Evolutionary conservation across 2,329 filamentous ascomycete genomes (phyloP), one percentile per base, ranked within the genome.

Genomic region (Penicillium sp.): DNA sequence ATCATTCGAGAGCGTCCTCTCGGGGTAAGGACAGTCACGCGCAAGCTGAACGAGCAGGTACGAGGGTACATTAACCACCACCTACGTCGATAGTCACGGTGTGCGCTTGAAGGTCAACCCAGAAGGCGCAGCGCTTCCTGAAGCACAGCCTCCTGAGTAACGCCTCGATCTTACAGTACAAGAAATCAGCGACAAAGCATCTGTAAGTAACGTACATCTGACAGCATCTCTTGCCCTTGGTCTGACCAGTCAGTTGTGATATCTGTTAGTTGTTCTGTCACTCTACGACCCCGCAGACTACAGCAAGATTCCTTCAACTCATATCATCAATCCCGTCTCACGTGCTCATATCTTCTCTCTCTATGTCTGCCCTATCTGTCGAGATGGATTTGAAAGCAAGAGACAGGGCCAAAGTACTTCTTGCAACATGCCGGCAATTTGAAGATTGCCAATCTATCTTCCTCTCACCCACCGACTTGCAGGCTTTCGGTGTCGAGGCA

Each of bases 341-440:
- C 18, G 35, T 24, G 18, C 35, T 24, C 8, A 38, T 10, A 24
- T 24, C n/a, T 38, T 20, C 35, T 38, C 35, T 39, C 35, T 24
- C 15, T 5, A 39, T 39, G 18, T 12, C 8, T 24, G 23, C 35
- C 18, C 35, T 10, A 39, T 13, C 23, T 39, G 20, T 20, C 20
- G 18, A 39, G 35, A 39, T 23, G 35, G 35, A 39, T 24, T 24
- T 20, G 35, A 24, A 39, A 12, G 35, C 9, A 39, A 39, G 23
- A 24, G 12, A 24, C 18, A 39, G 12, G 35, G 23, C 18, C 12
- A 24, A 39, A 39, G 24, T 5, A 1, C 3, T 39, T 7, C 24
- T 2, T 18, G 35, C 35, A 24, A 68, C 47, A 44, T 20, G 12
- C 3, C 42, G 5, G 15, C 42, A 44, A 32, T 4, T 44, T 20